Percentiles rank a stretch among this genome's conserved stretches.
Evolutionary conservation across 2,329 filamentous ascomycete species (phyloP).

Genomic region (Pezicula carpinea): DNA sequence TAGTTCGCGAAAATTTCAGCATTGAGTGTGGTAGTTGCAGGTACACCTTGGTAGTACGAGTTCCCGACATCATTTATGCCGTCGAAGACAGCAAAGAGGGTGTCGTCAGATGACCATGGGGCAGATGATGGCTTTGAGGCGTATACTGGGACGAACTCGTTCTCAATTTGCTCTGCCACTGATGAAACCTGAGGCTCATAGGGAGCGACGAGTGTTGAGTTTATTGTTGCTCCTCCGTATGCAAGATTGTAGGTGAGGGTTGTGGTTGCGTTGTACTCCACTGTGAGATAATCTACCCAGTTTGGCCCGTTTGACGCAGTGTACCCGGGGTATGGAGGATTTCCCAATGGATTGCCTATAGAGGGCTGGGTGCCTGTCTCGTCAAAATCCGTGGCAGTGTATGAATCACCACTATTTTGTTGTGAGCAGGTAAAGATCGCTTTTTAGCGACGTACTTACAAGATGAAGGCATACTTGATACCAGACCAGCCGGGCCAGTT

Average conservation of each 20-base stretch:
- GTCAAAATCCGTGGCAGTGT: constrained; percentile 34
- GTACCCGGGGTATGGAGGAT: constrained; percentile 34
- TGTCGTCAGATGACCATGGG: constrained; percentile 32
- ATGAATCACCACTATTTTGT: constrained; percentile 34
- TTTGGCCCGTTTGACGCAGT: constrained; percentile 45
- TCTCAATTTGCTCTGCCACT: constrained; percentile 33
- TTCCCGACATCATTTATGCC: constrained; percentile 54
- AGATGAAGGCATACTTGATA: constrained; percentile 38
- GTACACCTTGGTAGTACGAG: constrained; percentile 33
- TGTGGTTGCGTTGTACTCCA: constrained; percentile 37
- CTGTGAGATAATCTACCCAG: constrained; percentile 48
- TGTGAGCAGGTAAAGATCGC: neutral
- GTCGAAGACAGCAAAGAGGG: constrained; percentile 46
- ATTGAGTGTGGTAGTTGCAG: constrained; percentile 31
- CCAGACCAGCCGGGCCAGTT: constrained; percentile 33
- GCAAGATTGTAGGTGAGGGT: constrained; percentile 48
- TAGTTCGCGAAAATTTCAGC: constrained; percentile 39
- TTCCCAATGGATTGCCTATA: constrained; percentile 33
- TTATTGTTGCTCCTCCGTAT: constrained; percentile 38
- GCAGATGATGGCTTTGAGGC: constrained; percentile 22
- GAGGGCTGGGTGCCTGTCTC: constrained; percentile 29
- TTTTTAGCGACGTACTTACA: constrained; percentile 27
- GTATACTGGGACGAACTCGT: constrained; percentile 37
- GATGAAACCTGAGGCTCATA: constrained; percentile 32
- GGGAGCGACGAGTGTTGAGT: constrained; percentile 32